Evolutionary conservation across 140 eudicot species (phyloP).

Genomic region (Oenanthe javanica): DNA sequence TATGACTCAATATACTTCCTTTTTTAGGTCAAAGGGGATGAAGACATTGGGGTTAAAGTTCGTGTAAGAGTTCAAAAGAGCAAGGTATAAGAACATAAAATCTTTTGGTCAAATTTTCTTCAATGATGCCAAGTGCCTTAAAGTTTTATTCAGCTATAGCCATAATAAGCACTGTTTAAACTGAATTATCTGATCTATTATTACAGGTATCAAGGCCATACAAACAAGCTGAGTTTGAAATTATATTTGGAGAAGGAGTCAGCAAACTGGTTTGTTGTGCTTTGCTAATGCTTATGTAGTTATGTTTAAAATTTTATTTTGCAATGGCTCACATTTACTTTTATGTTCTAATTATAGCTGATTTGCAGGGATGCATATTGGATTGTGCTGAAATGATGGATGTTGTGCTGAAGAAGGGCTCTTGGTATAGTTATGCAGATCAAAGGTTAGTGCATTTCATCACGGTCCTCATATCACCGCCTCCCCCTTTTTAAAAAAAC

Average conservation of each 20-base stretch:
- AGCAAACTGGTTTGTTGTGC: constrained; percentile 64
- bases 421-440: constrained; percentile 91
- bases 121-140: background rate
- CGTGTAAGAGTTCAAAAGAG: constrained; percentile 99
- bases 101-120: background rate
- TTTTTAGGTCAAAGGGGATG: constrained; percentile 81
- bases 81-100: constrained; percentile 43
- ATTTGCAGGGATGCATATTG: constrained; percentile 75
- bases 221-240: constrained; percentile 98
- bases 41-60: constrained; percentile 85
- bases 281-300: background rate
- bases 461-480: background rate
- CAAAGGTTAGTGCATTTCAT: constrained; percentile 50
- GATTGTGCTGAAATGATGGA: constrained; percentile 96
- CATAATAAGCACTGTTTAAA: background rate
- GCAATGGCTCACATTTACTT: background rate
- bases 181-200: background rate
- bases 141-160: background rate
- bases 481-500: background rate
- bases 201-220: constrained; percentile 94
- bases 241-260: constrained; percentile 93
- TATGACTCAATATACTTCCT: constrained; percentile 1
- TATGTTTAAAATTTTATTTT: background rate
- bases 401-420: constrained; percentile 74
- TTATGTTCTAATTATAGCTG: constrained; percentile 13